Percentiles rank a stretch among this genome's conserved stretches.
Conservation (phyloP, 129 eudicot genomes). For the Daucus carota region DH1_v3.0 NC_030381.2:37434001-37434500, state of each 20-base stretch:
- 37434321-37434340: neutral
- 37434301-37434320: neutral
- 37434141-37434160: neutral
- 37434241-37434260: neutral
- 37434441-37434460: too few species aligned
- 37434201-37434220: neutral
- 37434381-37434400: too few species aligned
- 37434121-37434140: neutral
- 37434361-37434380: too few species aligned
- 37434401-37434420: too few species aligned
- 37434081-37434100: neutral
- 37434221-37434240: neutral
- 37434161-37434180: neutral
- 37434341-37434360: too few species aligned
- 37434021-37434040: constrained; percentile 98
- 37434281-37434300: neutral
- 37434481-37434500: too few species aligned
- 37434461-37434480: too few species aligned
- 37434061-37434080: constrained; percentile 35
- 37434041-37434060: constrained; percentile 83
- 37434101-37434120: neutral
- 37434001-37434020: constrained; percentile 94
- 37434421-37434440: too few species aligned
- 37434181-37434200: neutral
- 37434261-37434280: neutral